Percentiles rank a stretch among this genome's conserved stretches.
These are phyloP conservation scores for Cyclotella cryptica DNA, from an alignment of 108 stramenopile species.

Conservation along the genomic window DNA sequence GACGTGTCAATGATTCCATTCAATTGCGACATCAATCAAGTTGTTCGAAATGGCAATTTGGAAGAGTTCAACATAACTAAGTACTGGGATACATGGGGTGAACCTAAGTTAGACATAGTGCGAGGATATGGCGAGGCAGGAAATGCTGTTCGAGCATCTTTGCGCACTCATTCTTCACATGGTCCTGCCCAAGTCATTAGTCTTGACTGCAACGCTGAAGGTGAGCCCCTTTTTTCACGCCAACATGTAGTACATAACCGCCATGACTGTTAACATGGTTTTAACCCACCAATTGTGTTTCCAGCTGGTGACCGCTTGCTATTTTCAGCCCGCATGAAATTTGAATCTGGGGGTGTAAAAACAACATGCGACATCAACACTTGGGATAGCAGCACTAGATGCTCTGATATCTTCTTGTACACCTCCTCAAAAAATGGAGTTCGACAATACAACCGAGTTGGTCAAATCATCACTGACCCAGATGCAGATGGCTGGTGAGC, in stretches of 20 bases:
- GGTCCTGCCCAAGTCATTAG: slow-evolving; percentile 39
- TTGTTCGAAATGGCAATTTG: slow-evolving; percentile 40
- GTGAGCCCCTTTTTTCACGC: slow-evolving; percentile 7
- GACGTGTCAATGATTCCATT: slow-evolving; percentile 30
- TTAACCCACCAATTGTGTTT: no score
- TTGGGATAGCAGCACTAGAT: slow-evolving; percentile 31
- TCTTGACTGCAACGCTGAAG: slow-evolving; percentile 25
- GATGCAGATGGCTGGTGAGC: slow-evolving; percentile 50
- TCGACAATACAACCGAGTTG: slow-evolving; percentile 25
- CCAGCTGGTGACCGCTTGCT: slow-evolving; percentile 42
- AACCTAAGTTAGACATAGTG: slow-evolving; percentile 14
- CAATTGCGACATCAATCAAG: slow-evolving; percentile 17
- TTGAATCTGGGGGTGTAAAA: slow-evolving; percentile 18
- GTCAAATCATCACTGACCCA: slow-evolving; percentile 25
- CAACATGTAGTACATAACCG: no score
- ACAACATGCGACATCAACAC: slow-evolving; percentile 31
- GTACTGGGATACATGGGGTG: slow-evolving; percentile 47
- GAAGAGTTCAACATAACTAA: slow-evolving; percentile 36
- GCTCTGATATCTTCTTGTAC: slow-evolving; percentile 41
- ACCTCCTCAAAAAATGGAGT: slow-evolving; percentile 19
- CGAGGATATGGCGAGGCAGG: slow-evolving; percentile 36
- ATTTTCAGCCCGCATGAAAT: slow-evolving; percentile 36
- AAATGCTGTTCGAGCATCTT: slow-evolving; percentile 23
- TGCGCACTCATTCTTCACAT: slow-evolving; percentile 29
- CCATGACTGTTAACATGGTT: no score